These are phyloP conservation scores for Geosmithia putterillii DNA, from an alignment of 2,329 filamentous ascomycete species.

Conservation along the genomic window DNA sequence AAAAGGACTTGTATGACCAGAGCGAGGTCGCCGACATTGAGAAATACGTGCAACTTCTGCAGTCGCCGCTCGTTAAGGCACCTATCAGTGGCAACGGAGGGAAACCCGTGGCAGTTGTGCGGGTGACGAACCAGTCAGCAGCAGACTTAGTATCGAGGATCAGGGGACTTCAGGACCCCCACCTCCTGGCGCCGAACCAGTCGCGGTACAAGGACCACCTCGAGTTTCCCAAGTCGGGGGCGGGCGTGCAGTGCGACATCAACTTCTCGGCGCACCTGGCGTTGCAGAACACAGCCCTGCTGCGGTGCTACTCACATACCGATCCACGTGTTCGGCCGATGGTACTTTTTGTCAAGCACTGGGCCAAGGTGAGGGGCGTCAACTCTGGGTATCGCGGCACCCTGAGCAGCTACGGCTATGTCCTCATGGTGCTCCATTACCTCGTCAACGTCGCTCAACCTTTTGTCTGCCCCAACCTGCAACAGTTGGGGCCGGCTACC, in stretches of 20 bases:
- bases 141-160: slow-evolving; percentile 24
- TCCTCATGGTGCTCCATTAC: slow-evolving; percentile 86
- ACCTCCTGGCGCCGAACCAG: slow-evolving; percentile 35
- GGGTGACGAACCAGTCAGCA: slow-evolving; percentile 17
- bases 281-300: slow-evolving; percentile 69
- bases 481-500: slow-evolving; percentile 38
- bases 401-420: slow-evolving; percentile 81
- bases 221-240: slow-evolving; percentile 64
- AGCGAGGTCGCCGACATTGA: slow-evolving; percentile 22
- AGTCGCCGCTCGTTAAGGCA: slow-evolving; percentile 16
- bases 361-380: slow-evolving; percentile 76
- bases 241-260: slow-evolving; percentile 84
- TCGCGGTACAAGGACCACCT: slow-evolving; percentile 45
- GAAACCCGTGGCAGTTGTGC: slow-evolving; percentile 17
- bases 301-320: slow-evolving; percentile 71
- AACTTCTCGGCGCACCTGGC: slow-evolving; percentile 81
- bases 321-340: slow-evolving; percentile 68
- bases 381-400: slow-evolving; percentile 82
- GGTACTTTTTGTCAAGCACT: slow-evolving; percentile 79
- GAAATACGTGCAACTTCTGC: slow-evolving; percentile 39
- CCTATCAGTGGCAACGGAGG: not conserved
- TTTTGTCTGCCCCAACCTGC: slow-evolving; percentile 76
- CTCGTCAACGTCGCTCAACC: slow-evolving; percentile 71
- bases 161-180: slow-evolving; percentile 32
- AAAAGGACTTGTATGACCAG: slow-evolving; percentile 31